A percentile compares a stretch with the other conserved stretches of the same genome.
Evolutionary conservation across 345 rosid species (phyloP).

Genomic region (Citrus hindsii): DNA sequence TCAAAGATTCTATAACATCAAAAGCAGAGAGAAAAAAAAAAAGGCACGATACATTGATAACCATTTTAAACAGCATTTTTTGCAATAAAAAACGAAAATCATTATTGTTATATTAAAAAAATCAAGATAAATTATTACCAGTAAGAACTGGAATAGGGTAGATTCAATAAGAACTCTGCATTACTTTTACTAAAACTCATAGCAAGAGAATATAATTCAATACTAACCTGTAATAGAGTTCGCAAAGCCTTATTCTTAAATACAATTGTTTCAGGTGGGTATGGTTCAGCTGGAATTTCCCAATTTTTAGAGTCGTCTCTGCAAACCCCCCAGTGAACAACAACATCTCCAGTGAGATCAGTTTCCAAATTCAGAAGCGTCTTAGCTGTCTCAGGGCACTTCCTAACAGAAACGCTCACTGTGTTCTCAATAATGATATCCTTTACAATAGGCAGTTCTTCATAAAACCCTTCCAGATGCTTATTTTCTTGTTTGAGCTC

Average conservation of each 20-base stretch:
- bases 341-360: slow-evolving; percentile 78
- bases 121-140: neutral
- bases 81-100: neutral
- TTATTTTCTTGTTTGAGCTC: slow-evolving; percentile 38
- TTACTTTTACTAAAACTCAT: neutral
- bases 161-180: neutral
- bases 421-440: slow-evolving; percentile 40
- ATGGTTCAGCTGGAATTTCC: slow-evolving; percentile 78
- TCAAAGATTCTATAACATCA: neutral
- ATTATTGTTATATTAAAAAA: neutral
- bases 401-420: slow-evolving; percentile 59
- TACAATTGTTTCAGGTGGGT: slow-evolving; percentile 67
- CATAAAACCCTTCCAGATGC: slow-evolving; percentile 59
- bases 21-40: neutral
- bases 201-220: neutral
- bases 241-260: slow-evolving; percentile 87
- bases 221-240: slow-evolving; percentile 65
- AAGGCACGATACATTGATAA: too few species aligned
- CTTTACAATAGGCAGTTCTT: slow-evolving; percentile 66
- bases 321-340: slow-evolving; percentile 98
- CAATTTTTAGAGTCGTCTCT: slow-evolving; percentile 65
- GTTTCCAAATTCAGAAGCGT: slow-evolving; percentile 64
- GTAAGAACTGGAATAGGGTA: neutral
- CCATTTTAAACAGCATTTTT: neutral
- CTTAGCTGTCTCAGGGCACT: slow-evolving; percentile 60